A percentile compares a stretch with the other conserved stretches of the same genome.
Evolutionary conservation across 1,284 basidiomycete genomes (phyloP).

Genomic region (Pyrrhoderma noxium): DNA sequence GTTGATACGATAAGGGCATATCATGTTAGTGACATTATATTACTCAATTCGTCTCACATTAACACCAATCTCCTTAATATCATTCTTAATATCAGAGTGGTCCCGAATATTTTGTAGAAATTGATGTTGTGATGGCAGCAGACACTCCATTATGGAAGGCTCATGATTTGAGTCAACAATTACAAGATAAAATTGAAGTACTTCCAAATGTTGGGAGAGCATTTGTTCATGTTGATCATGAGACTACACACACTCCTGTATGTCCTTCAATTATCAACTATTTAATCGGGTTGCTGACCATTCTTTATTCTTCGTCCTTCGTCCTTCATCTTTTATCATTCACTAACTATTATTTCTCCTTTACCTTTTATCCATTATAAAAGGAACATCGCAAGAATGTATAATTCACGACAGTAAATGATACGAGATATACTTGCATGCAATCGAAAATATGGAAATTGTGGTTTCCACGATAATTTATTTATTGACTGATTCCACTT

Average conservation of each 20-base stretch:
- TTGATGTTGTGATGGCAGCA: conserved; percentile 91
- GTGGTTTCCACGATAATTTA: too few species aligned
- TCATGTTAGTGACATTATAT: conserved; percentile 41
- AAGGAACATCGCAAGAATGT: conserved; percentile 2
- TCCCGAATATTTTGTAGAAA: conserved; percentile 86
- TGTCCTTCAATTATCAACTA: background rate
- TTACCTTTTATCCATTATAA: too few species aligned
- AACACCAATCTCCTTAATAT: conserved; percentile 5
- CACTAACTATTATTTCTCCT: too few species aligned
- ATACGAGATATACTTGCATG: too few species aligned
- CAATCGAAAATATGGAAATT: too few species aligned
- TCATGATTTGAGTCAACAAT: conserved; percentile 85
- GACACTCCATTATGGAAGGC: conserved; percentile 87
- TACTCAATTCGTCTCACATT: background rate
- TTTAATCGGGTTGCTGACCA: too few species aligned
- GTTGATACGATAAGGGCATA: conserved; percentile 88
- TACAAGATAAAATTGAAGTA: conserved; percentile 92
- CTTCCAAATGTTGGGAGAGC: conserved; percentile 88
- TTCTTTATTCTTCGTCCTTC: background rate
- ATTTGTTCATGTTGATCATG: conserved; percentile 92
- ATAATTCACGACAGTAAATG: too few species aligned
- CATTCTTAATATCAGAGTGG: conserved; percentile 32
- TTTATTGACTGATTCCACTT: too few species aligned
- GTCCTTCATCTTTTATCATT: background rate
- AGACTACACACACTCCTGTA: conserved; percentile 79